Evolutionary conservation across 2,329 filamentous ascomycete genomes (phyloP).

Genomic region (Camillea tinctor): DNA sequence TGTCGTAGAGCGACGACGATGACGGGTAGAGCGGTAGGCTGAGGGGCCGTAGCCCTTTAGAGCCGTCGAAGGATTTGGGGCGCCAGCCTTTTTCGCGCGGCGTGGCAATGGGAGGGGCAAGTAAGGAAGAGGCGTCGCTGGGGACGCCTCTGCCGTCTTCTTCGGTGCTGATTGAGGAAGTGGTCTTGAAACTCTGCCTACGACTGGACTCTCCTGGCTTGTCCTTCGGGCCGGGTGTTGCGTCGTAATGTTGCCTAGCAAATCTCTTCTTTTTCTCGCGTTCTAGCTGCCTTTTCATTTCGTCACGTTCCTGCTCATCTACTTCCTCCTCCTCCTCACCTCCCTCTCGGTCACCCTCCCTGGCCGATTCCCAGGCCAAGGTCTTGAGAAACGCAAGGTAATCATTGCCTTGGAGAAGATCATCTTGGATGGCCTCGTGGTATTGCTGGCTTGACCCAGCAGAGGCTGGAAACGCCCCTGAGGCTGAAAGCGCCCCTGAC

Average conservation of each 20-base stretch:
- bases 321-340: slow-evolving; percentile 5
- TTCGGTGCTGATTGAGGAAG: not conserved
- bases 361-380: slow-evolving; percentile 9
- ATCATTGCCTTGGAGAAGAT: slow-evolving; percentile 10
- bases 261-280: not conserved
- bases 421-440: slow-evolving; percentile 7
- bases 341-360: slow-evolving; percentile 7
- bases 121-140: not conserved
- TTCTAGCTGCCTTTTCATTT: not conserved
- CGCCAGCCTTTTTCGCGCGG: not conserved
- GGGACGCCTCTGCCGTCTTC: not conserved
- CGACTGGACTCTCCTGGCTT: not conserved
- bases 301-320: slow-evolving; percentile 1
- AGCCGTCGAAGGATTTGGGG: not conserved
- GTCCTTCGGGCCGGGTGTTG: not conserved
- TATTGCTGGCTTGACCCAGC: not conserved
- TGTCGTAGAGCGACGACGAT: slow-evolving; percentile 6
- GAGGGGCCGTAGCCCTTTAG: slow-evolving; percentile 17
- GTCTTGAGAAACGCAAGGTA: slow-evolving; percentile 10
- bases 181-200: not conserved
- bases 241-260: not conserved
- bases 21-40: slow-evolving; percentile 14
- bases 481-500: not conserved
- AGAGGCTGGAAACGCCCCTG: not conserved
- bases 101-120: too few species aligned